These are phyloP conservation scores for Farysia itapuensis DNA, from an alignment of 1,284 basidiomycete species.

Conservation along the genomic window DNA sequence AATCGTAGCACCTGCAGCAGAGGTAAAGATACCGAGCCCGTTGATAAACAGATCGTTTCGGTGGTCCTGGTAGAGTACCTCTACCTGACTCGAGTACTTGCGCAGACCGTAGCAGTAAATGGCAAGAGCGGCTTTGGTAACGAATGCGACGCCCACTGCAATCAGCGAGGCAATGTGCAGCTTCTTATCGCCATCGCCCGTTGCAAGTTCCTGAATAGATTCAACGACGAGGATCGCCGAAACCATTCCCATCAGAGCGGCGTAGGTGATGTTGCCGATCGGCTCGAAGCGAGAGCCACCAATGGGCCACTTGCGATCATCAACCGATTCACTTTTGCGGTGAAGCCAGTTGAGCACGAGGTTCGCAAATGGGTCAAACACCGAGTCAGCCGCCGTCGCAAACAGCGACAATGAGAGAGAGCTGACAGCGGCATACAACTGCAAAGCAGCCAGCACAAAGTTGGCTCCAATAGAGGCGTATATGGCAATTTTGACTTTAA, in stretches of 20 bases:
- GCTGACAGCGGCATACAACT: conserved; percentile 76
- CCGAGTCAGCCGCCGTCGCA: conserved; percentile 83
- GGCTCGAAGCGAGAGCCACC: conserved; percentile 80
- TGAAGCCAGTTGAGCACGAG: conserved; percentile 81
- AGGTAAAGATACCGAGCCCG: conserved; percentile 77
- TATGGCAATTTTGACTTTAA: conserved; percentile 72
- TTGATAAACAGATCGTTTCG: conserved; percentile 68
- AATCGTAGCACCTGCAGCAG: conserved; percentile 83
- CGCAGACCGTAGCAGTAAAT: conserved; percentile 80
- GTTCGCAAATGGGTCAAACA: conserved; percentile 88
- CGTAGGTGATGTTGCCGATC: conserved; percentile 71
- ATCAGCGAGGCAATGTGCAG: conserved; percentile 81
- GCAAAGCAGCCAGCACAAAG: conserved; percentile 63
- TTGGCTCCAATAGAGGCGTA: conserved; percentile 78
- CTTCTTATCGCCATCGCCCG: conserved; percentile 67
- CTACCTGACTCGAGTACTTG: conserved; percentile 81
- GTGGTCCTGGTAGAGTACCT: conserved; percentile 92
- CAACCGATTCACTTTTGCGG: conserved; percentile 71
- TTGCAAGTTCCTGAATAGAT: conserved; percentile 72
- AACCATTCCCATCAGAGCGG: conserved; percentile 75
- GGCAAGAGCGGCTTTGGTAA: conserved; percentile 83
- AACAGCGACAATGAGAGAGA: conserved; percentile 83
- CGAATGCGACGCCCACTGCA: conserved; percentile 77
- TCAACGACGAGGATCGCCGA: conserved; percentile 84
- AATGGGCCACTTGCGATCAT: conserved; percentile 83